phyloP scores from a whole-genome alignment of 495 filamentous ascomycete species.

The Achaetomiella virescens region DNA sequence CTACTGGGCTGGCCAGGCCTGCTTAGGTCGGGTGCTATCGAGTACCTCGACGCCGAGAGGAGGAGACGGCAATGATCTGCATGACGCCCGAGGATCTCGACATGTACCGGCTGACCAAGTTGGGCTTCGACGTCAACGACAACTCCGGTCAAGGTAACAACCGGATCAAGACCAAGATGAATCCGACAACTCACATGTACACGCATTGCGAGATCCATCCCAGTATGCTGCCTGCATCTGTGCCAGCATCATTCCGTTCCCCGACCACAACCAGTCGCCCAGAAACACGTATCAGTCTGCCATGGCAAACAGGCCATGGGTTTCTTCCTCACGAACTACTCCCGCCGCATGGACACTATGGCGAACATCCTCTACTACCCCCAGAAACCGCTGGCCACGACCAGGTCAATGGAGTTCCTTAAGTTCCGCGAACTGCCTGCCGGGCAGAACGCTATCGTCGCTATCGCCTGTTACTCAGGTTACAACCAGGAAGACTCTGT shows the following conservation, averaged over 20 bases:
- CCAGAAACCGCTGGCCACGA: slow-evolving; percentile 94
- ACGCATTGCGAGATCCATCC: slow-evolving; percentile 99
- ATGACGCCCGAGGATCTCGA: slow-evolving; percentile 96
- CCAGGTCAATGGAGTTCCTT: slow-evolving; percentile 95
- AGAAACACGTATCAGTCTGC: slow-evolving; percentile 99
- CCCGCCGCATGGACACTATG: slow-evolving; percentile 98
- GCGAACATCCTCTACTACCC: slow-evolving; percentile 98
- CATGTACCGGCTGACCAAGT: slow-evolving; percentile 47
- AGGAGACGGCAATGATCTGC: slow-evolving; percentile 97
- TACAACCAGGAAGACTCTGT: slow-evolving; percentile 99
- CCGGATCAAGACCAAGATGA: slow-evolving; percentile 77
- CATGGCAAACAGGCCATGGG: slow-evolving; percentile 99
- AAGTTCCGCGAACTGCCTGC: slow-evolving; percentile 96
- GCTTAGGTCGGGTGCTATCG: slow-evolving; percentile 72
- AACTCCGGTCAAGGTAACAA: slow-evolving; percentile 49
- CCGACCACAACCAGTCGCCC: slow-evolving; percentile 97
- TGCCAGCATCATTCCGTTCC: slow-evolving; percentile 98
- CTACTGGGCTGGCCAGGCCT: slow-evolving; percentile 81
- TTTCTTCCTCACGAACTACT: slow-evolving; percentile 93
- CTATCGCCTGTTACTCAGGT: slow-evolving; percentile 94
- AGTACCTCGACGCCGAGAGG: slow-evolving; percentile 96
- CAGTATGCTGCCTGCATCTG: slow-evolving; percentile 98
- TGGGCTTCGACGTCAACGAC: slow-evolving; percentile 48
- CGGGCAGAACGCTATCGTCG: slow-evolving; percentile 97
- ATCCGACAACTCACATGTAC: slow-evolving; percentile 76